These are phyloP conservation scores for Vitis rotundifolia DNA, from an alignment of 164 flowering plant species.

Conservation along the genomic window DNA sequence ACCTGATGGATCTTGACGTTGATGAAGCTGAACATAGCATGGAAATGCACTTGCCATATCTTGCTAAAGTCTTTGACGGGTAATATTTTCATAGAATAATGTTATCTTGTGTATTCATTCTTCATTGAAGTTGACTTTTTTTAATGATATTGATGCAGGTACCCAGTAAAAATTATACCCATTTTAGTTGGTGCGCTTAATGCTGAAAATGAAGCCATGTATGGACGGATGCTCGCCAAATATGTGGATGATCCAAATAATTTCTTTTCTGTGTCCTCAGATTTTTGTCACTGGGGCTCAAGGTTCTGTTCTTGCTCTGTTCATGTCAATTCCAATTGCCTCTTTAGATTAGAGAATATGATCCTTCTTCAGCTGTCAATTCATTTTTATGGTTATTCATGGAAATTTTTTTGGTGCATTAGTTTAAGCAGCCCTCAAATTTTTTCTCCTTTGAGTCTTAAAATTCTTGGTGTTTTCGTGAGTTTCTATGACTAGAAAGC, in stretches of 20 bases:
- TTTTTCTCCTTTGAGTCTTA: too few relatives aligned
- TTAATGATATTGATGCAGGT: conserved; percentile 37
- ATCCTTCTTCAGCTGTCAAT: background rate
- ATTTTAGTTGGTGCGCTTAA: conserved; percentile 92
- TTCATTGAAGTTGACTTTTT: conserved; percentile 5
- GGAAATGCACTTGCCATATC: conserved; percentile 99
- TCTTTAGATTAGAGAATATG: too few relatives aligned
- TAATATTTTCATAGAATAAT: conserved; percentile 18
- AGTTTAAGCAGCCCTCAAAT: too few relatives aligned
- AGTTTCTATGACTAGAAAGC: too few relatives aligned
- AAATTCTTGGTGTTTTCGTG: too few relatives aligned
- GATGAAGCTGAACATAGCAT: conserved; percentile 99
- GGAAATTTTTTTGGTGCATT: too few relatives aligned
- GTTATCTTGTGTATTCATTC: background rate
- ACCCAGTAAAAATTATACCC: conserved; percentile 83
- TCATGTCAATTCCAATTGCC: too few relatives aligned
- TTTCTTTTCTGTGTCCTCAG: conserved; percentile 96
- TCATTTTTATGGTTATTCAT: background rate
- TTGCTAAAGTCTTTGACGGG: conserved; percentile 96
- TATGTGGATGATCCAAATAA: conserved; percentile 91
- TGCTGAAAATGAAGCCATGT: conserved; percentile 86
- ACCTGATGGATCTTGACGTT: conserved; percentile 80
- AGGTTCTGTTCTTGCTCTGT: conserved; percentile 46
- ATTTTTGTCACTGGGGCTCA: conserved; percentile 98
- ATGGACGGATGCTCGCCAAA: conserved; percentile 78